Base-by-base conservation (phyloP, 2,329 filamentous ascomycete species). In the Arthrobotrys iridis region DNA sequence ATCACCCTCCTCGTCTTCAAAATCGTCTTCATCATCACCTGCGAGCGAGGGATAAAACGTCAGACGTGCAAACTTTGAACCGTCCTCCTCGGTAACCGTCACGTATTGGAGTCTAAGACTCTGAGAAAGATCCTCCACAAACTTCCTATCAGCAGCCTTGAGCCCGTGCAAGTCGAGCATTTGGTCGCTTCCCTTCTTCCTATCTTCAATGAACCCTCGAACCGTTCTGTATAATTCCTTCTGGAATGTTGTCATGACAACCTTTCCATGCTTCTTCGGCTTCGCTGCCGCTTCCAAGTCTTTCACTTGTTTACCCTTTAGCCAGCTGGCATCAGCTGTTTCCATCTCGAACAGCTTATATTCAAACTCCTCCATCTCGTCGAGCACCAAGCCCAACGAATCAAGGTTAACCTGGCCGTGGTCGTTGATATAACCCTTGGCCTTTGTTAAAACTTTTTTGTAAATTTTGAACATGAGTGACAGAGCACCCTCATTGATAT, bases 391-490 rank as follows among this genome's bases (percentile, higher is more conserved):
- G 59, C 88, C 88, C 73, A 99, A 84, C 67, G 95, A 88, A 77
- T 90, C 84, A 81, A 99, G 85, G 81, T 98, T 96, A 82, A 99
- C 97, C 50, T 91, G 89, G 80, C 95, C 96, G 65, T 91, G 89
- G 81, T 99, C 93, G 82, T 99, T 99, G 83, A 99, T 94, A 82
- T 98, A 99, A 3, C 95, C 95, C 67, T 92, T 91, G 80, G 93
- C 90, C 81, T 90, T 89, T 5, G 93, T 93, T 73, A 99, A 85
- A 37, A 97, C 89, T 52, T 90, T 87, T 83, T 98, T 98, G 86
- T 99, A 99, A 74, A 97, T 89, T 81, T 91, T 91, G 82, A 99
- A 99, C 95, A 99, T 99, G 81, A 95, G 90, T 22, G 94, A 92
- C 82, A 99, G 85, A 20, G 96, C 95, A 78, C 95, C 96, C 83